phyloP scores from a whole-genome alignment of 2,329 filamentous ascomycete species.

The Trichophyton schoenleinii region DNA sequence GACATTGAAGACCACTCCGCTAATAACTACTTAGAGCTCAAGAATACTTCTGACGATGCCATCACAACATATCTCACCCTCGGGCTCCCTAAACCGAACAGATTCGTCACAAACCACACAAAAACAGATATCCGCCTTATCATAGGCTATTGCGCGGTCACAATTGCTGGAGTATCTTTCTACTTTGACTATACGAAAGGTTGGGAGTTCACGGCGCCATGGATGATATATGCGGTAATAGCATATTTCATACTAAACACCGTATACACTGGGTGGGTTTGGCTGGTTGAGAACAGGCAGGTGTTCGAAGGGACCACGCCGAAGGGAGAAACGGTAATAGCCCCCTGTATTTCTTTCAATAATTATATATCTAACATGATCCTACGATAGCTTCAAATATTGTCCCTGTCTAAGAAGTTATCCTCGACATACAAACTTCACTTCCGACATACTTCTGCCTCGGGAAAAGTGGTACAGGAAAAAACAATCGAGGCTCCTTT shows the following conservation, averaged over 20 bases:
- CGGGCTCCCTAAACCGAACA: constrained; percentile 43
- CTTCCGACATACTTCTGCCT: constrained; percentile 38
- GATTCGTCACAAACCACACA: constrained; percentile 66
- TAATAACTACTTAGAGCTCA: constrained; percentile 56
- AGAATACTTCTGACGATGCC: constrained; percentile 92
- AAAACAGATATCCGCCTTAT: constrained; percentile 71
- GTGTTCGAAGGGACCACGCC: constrained; percentile 66
- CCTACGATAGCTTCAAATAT: constrained; percentile 49
- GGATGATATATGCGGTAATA: constrained; percentile 65
- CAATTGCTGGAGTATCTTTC: constrained; percentile 71
- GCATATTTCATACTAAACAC: constrained; percentile 70
- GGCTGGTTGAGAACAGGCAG: constrained; percentile 64
- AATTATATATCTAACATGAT: background rate
- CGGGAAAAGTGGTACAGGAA: constrained; percentile 31
- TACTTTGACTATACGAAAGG: constrained; percentile 83
- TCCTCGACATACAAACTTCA: constrained; percentile 67
- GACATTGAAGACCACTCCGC: background rate
- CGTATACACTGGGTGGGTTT: constrained; percentile 71
- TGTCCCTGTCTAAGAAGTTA: constrained; percentile 63
- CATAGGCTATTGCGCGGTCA: constrained; percentile 71
- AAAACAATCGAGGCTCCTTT: constrained; percentile 44
- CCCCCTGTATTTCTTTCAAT: background rate
- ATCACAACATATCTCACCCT: constrained; percentile 86
- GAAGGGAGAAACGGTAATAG: constrained; percentile 50
- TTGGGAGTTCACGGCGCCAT: constrained; percentile 73